Evolutionary conservation across 129 eudicot genomes (phyloP).

Genomic region (Smallanthus sonchifolius): DNA sequence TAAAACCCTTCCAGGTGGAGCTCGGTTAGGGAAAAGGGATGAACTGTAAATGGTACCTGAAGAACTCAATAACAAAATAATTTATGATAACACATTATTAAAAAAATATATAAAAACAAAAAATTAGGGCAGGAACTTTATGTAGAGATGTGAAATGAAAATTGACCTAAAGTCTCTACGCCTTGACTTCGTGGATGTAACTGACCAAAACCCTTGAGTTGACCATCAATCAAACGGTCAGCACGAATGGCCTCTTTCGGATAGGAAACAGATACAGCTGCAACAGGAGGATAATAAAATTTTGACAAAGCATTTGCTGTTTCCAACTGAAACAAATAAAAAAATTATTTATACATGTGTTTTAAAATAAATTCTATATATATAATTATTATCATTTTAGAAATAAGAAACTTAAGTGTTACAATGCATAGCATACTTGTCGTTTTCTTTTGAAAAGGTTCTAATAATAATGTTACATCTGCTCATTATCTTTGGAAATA

Average conservation of each 20-base stretch:
- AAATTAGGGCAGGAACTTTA: too few species aligned
- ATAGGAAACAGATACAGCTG: slow-evolving; percentile 92
- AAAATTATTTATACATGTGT: neutral
- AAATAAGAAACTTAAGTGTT: too few species aligned
- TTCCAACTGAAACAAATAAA: slow-evolving; percentile 40
- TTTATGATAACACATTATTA: neutral
- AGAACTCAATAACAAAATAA: neutral
- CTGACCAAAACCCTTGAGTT: slow-evolving; percentile 94
- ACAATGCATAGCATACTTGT: neutral
- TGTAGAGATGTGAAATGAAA: neutral
- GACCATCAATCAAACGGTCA: slow-evolving; percentile 78
- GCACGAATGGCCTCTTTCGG: slow-evolving; percentile 80
- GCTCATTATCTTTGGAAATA: neutral
- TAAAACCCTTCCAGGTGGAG: slow-evolving; percentile 83
- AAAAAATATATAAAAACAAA: neutral
- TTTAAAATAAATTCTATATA: neutral
- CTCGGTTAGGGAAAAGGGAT: slow-evolving; percentile 92
- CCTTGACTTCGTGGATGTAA: slow-evolving; percentile 96
- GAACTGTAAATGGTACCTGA: slow-evolving; percentile 94
- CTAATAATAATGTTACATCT: neutral
- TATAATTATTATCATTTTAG: neutral
- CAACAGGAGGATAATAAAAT: slow-evolving; percentile 93
- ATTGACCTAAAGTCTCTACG: slow-evolving; percentile 84
- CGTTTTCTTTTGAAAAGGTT: neutral
- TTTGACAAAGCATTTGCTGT: slow-evolving; percentile 83